These are phyloP conservation scores for Vitis hybrid DNA, from an alignment of 177 flowering plant genomes.

Conservation along the genomic window DNA sequence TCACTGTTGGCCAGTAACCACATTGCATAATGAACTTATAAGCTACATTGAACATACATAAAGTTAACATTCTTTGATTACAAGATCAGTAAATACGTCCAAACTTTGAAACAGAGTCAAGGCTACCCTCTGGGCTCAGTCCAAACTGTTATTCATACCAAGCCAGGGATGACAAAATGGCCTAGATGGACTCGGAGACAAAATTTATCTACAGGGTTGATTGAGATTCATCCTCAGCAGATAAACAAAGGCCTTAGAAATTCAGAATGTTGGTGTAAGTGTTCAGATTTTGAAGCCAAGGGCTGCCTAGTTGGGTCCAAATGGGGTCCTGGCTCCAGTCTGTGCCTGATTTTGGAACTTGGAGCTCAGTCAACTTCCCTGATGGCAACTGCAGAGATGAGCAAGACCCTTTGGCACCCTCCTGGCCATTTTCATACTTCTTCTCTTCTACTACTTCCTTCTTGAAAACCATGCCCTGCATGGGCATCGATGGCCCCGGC, in stretches of 20 bases:
- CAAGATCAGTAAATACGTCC: too few species aligned
- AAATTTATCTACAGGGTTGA: neutral
- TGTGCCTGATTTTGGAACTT: slow-evolving; percentile 40
- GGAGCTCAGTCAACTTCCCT: slow-evolving; percentile 38
- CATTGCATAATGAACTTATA: too few species aligned
- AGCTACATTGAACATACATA: too few species aligned
- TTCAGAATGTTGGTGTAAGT: slow-evolving; percentile 36
- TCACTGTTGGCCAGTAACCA: too few species aligned
- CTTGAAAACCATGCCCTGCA: slow-evolving; percentile 13
- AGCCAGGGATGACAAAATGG: too few species aligned
- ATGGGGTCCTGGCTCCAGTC: slow-evolving; percentile 64
- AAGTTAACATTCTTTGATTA: too few species aligned
- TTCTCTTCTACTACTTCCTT: slow-evolving; percentile 20
- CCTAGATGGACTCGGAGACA: too few species aligned
- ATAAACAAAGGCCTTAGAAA: slow-evolving; percentile 10
- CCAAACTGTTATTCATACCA: too few species aligned
- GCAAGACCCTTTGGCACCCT: slow-evolving; percentile 2
- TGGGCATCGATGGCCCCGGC: neutral
- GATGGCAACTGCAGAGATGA: slow-evolving; percentile 22
- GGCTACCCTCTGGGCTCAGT: too few species aligned
- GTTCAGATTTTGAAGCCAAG: slow-evolving; percentile 51
- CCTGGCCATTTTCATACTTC: neutral
- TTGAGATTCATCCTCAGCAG: neutral
- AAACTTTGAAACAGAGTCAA: too few species aligned
- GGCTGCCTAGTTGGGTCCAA: slow-evolving; percentile 47